A percentile compares a stretch with the other conserved stretches of the same genome.
Conservation (phyloP, 805 yeast species). For the Schwanniomyces sp. region DNA sequence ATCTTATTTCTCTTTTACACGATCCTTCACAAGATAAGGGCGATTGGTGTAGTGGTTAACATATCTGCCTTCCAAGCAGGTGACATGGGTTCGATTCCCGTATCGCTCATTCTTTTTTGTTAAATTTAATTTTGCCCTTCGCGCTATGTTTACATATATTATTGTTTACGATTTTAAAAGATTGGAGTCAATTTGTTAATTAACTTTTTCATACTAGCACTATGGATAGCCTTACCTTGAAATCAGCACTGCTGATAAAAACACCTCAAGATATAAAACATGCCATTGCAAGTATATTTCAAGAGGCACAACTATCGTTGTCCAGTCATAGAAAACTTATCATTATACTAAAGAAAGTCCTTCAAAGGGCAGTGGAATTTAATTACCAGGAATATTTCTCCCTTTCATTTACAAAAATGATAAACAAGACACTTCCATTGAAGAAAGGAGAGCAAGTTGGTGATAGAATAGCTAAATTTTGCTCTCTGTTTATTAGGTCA, state of each 20-base stretch:
- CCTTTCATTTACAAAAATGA: constrained; percentile 54
- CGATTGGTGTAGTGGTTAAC: constrained; percentile 92
- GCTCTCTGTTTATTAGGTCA: constrained; percentile 56
- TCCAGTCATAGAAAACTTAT: constrained; percentile 79
- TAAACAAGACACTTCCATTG: constrained; percentile 64
- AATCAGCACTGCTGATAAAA: constrained; percentile 17
- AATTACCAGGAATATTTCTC: constrained; percentile 60
- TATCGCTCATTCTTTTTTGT: constrained; percentile 71
- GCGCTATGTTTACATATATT: not conserved
- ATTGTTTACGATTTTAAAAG: not conserved
- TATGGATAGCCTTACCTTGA: constrained; percentile 11
- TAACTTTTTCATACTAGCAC: not conserved
- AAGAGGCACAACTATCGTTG: constrained; percentile 71
- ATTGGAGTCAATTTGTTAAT: not conserved
- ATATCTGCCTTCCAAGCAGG: constrained; percentile 93
- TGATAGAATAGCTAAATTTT: constrained; percentile 72
- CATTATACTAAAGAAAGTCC: constrained; percentile 59
- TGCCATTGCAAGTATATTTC: constrained; percentile 69
- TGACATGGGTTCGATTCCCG: constrained; percentile 95
- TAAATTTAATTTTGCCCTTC: not conserved
- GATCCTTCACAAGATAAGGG: constrained; percentile 36
- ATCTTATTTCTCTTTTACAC: not conserved
- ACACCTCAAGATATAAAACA: constrained; percentile 20
- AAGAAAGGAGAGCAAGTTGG: constrained; percentile 72
- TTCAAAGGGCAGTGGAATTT: constrained; percentile 51